A percentile compares a stretch with the other conserved stretches of the same genome.
These are phyloP conservation scores for Fistulinella prunicolor DNA, from an alignment of 768 basidiomycete species.

Conservation along the genomic window DNA sequence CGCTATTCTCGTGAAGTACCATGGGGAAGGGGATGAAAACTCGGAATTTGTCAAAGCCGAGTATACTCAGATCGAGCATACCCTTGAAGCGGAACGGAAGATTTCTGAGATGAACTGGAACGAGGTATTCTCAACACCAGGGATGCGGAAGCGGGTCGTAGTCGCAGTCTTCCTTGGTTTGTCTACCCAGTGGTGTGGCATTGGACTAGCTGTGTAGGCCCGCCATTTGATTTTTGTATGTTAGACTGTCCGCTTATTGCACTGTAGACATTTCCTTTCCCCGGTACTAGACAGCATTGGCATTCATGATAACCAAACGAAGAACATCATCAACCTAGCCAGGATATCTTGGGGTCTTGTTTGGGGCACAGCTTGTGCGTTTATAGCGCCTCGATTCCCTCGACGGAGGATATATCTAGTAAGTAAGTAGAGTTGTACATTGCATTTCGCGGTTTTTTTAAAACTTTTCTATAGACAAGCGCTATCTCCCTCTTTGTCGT, in stretches of 20 bases:
- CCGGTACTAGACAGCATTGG: slow-evolving; percentile 14
- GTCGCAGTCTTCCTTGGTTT: slow-evolving; percentile 9
- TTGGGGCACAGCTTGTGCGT: background rate
- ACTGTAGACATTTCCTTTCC: slow-evolving; percentile 8
- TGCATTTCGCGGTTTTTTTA: background rate
- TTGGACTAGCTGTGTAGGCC: slow-evolving; percentile 10
- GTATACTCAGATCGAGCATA: slow-evolving; percentile 54
- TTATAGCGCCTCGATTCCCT: slow-evolving; percentile 5
- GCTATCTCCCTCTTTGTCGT: slow-evolving; percentile 14
- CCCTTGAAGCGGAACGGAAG: slow-evolving; percentile 36
- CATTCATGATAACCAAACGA: slow-evolving; percentile 14
- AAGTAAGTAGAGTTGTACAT: background rate
- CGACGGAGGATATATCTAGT: slow-evolving; percentile 12
- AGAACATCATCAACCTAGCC: slow-evolving; percentile 14
- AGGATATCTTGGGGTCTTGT: slow-evolving; percentile 7
- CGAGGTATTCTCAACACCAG: slow-evolving; percentile 1
- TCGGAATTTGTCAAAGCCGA: slow-evolving; percentile 59
- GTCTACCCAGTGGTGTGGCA: slow-evolving; percentile 11
- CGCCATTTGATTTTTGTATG: background rate
- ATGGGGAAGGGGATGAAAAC: slow-evolving; percentile 52
- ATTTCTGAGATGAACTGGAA: background rate
- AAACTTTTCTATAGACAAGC: background rate
- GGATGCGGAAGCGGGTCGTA: slow-evolving; percentile 17
- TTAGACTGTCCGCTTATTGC: background rate
- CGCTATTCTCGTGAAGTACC: slow-evolving; percentile 51